A percentile compares a stretch with the other conserved stretches of the same genome.
These are phyloP conservation scores for Cryphonectria radicalis DNA, from an alignment of 2,329 filamentous ascomycete genomes.

Conservation along the genomic window DNA sequence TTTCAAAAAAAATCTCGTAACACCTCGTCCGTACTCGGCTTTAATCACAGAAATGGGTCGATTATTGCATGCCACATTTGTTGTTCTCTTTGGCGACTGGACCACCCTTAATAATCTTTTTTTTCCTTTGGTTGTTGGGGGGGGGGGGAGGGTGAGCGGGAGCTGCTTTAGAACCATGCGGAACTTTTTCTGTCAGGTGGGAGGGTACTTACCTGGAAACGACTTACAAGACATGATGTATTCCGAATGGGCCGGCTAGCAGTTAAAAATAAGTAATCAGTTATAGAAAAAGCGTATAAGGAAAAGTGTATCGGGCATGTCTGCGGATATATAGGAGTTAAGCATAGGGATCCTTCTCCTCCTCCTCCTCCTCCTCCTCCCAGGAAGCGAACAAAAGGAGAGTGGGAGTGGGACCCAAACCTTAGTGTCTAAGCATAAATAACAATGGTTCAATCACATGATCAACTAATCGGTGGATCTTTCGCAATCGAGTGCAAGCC, in stretches of 20 bases:
- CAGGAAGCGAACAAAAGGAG: not conserved
- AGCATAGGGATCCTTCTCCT: not conserved
- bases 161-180: not conserved
- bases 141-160: not conserved
- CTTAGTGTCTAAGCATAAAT: not conserved
- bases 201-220: not conserved
- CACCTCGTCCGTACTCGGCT: not conserved
- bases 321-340: not conserved
- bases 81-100: not conserved
- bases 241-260: not conserved
- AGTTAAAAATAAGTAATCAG: not conserved
- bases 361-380: not conserved
- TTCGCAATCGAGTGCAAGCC: too few relatives aligned
- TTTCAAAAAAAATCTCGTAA: not conserved
- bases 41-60: not conserved
- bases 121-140: not conserved
- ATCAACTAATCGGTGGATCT: not conserved
- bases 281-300: not conserved
- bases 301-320: not conserved
- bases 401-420: not conserved
- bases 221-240: not conserved
- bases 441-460: not conserved
- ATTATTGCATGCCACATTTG: not conserved
- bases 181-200: not conserved
- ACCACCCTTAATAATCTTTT: not conserved